Evolutionary conservation across 23 red algal genomes (phyloP).

Genomic region (Pyropia yezoensis): DNA sequence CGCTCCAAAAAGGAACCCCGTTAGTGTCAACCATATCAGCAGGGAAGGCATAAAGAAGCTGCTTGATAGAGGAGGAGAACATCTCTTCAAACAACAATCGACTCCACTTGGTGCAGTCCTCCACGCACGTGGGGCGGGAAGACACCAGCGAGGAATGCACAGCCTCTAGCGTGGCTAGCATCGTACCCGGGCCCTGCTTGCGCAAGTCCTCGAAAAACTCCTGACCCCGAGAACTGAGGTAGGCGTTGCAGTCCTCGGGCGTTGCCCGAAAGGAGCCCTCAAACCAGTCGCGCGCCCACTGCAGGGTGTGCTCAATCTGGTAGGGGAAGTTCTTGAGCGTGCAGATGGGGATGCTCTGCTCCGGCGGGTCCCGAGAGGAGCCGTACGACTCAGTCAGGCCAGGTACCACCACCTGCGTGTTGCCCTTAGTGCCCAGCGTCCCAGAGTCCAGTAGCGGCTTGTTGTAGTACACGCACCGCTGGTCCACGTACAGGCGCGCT

Average conservation of each 20-base stretch:
- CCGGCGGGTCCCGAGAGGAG: conserved; percentile 89
- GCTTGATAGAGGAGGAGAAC: conserved; percentile 72
- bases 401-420: conserved; percentile 94
- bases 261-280: conserved; percentile 70
- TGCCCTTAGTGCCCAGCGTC: conserved; percentile 97
- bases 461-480: conserved; percentile 94
- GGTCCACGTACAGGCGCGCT: conserved; percentile 94
- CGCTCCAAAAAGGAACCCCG: conserved; percentile 95
- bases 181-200: conserved; percentile 72
- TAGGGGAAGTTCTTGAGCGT: conserved; percentile 99
- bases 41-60: conserved; percentile 91
- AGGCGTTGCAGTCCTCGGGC: conserved; percentile 78
- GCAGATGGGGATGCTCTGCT: conserved; percentile 97
- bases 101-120: conserved; percentile 90
- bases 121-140: conserved; percentile 54
- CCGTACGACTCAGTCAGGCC: conserved; percentile 86
- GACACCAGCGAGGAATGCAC: conserved; percentile 51
- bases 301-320: conserved; percentile 97
- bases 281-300: conserved; percentile 98
- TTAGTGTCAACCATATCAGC: conserved; percentile 83
- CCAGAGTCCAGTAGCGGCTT: conserved; percentile 93
- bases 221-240: conserved; percentile 35
- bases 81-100: conserved; percentile 76
- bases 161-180: conserved; percentile 67
- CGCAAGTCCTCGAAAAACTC: conserved; percentile 75